Evolutionary conservation across 768 basidiomycete species (phyloP), one percentile per base, ranked within the genome.

Genomic region (Mycena alexandri): DNA sequence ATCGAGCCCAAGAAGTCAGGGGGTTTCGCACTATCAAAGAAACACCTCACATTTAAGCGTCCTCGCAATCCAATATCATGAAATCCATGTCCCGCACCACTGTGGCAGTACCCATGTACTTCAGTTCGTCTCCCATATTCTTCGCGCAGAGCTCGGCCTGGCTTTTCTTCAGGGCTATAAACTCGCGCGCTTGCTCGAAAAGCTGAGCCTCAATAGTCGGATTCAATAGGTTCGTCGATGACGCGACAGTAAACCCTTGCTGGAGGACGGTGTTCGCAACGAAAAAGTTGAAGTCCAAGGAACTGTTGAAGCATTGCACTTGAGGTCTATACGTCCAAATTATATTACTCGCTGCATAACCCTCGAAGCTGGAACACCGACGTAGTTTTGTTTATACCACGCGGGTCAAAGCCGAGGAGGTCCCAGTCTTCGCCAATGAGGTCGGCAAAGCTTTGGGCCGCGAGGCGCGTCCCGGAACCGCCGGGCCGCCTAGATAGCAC

Each of bases 361-460:
- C 24, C 17, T 10, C 47, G 21, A 22, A 42, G 5, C 5, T 19
- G 4, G 14, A 38, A 38, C 6, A 36, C 44, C 29, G n/a, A 71
- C 74, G 42, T 61, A 14, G 74, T 75, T 3, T 58, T 19, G 17
- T 72, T 68, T 50, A 75, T 71, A 2, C 71, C 76, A 59, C 77
- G 66, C 22, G 75, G 76, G 61, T 78, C 77, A 44, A 78, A 78
- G 13, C 76, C 76, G 11, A 78, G 63, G 9, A 78, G 25, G 61
- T 78, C 76, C 67, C 71, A 77, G 12, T 75, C 71, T 9, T 73
- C 61, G 10, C 77, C 77, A 29, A 78, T 54, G 17, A 73, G 10
- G 10, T 67, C 66, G 21, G 69, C 67, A 10, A 75, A 24, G 0
- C 0, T 5, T 14, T 16, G 11, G 3, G 38, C 19, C 10, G 73